Evolutionary conservation across 768 basidiomycete genomes (phyloP), one percentile per base, ranked within the genome.

Genomic region (Lyophyllum decastes): DNA sequence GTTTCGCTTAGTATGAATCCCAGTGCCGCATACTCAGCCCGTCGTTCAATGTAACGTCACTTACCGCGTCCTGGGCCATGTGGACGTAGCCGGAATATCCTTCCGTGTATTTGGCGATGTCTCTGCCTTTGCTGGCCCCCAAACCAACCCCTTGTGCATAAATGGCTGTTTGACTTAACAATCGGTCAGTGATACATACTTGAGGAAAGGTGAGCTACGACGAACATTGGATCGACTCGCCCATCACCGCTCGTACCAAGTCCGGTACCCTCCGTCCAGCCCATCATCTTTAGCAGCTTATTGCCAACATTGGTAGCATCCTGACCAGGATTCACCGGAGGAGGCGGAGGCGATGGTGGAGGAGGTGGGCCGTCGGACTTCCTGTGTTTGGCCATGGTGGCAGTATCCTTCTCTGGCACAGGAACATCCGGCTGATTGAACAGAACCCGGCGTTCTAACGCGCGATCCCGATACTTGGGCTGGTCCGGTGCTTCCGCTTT

Each of bases 271-370:
- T 90, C 90, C 61, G 82, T 91, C 95, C 95, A 98, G 0, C 96
- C 97, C 95, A 98, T 98, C 85, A 96, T 95, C 71, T 94, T 93
- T 61, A 98, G 72, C 56, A 99, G 70, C 67, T 93, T 95, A 68
- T 95, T 95, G 6, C 97, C 97, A 11, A 94, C 83, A 64, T 98
- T 98, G 41, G 66, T 86, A 49, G 88, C 85, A 65, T 98, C 95
- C 68, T 92, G 77, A 5, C 85, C 91, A 5, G 88, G 91, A 63
- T 88, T 85, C 3, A 87, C 64, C 2, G 85, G 78, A 5, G 84
- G 80, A 9, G 85, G 84, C 1, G 89, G 84, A 0, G 89, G 85
- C 2, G 88, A 76, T 2, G 88, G 82, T 0, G 82, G 76, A 0
- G 84, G 79, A 0, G 87, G 88, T 1, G 85, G 87, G 12, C 86